These are phyloP conservation scores for Dothistroma septosporum DNA, from an alignment of 2,329 filamentous ascomycete species.

Conservation along the genomic window DNA sequence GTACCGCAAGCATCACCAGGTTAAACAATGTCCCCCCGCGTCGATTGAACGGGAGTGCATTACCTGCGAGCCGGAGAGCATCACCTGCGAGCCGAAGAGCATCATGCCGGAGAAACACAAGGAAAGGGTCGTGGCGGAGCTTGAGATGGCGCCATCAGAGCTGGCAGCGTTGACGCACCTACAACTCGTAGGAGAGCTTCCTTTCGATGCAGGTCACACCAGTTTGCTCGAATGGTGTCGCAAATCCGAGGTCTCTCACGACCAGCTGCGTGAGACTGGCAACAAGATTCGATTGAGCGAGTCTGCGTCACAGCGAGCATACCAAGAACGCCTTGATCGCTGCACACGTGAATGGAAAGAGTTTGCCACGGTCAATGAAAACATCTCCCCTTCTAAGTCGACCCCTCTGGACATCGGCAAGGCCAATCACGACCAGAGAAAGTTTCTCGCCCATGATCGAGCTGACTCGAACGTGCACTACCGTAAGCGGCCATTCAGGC, in stretches of 20 bases:
- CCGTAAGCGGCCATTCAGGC: neutral
- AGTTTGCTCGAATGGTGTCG: neutral
- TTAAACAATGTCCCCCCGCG: too few relatives aligned
- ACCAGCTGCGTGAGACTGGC: neutral
- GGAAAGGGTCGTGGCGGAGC: neutral
- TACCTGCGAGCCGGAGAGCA: neutral
- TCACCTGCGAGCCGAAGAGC: neutral
- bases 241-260: neutral
- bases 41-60: too few relatives aligned
- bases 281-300: neutral
- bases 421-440: too few relatives aligned
- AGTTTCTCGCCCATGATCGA: neutral
- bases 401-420: too few relatives aligned
- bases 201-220: neutral
- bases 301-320: neutral
- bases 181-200: neutral
- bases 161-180: neutral
- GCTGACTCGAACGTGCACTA: neutral
- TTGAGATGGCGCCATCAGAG: neutral
- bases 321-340: neutral
- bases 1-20: too few relatives aligned
- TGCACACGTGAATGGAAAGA: neutral
- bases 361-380: too few relatives aligned
- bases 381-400: too few relatives aligned
- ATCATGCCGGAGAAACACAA: neutral